These are phyloP conservation scores for Penicillium manginii DNA, from an alignment of 495 filamentous ascomycete species.

Conservation along the genomic window DNA sequence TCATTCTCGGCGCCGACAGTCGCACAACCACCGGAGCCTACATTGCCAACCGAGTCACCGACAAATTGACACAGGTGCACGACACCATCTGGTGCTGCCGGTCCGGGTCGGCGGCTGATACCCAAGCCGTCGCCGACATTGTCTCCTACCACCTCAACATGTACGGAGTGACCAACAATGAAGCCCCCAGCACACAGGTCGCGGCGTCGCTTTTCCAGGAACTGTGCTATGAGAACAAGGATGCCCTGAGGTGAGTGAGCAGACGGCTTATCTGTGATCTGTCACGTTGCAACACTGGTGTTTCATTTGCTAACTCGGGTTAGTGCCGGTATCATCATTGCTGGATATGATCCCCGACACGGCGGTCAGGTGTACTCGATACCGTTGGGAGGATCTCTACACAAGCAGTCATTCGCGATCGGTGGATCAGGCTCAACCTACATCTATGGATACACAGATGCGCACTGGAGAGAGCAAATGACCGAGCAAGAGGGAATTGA, in stretches of 20 bases:
- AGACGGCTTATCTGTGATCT: background rate
- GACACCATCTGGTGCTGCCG: slow-evolving; percentile 99
- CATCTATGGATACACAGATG: slow-evolving; percentile 98
- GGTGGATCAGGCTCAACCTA: slow-evolving; percentile 97
- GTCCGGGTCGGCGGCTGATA: slow-evolving; percentile 96
- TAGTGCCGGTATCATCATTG: slow-evolving; percentile 96
- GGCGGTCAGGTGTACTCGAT: slow-evolving; percentile 98
- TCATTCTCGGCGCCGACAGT: slow-evolving; percentile 94
- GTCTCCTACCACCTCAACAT: slow-evolving; percentile 94
- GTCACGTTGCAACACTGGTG: background rate
- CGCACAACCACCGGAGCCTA: slow-evolving; percentile 98
- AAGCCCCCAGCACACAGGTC: slow-evolving; percentile 88
- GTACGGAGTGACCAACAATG: slow-evolving; percentile 85
- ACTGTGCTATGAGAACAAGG: slow-evolving; percentile 96
- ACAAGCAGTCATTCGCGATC: slow-evolving; percentile 96
- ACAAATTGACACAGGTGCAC: slow-evolving; percentile 97
- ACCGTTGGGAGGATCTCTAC: slow-evolving; percentile 92
- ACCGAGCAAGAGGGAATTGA: slow-evolving; percentile 87
- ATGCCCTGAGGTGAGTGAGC: slow-evolving; percentile 69
- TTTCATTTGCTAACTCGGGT: slow-evolving; percentile 18
- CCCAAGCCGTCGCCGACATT: slow-evolving; percentile 96
- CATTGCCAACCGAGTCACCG: slow-evolving; percentile 98
- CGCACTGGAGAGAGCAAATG: slow-evolving; percentile 96
- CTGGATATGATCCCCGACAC: slow-evolving; percentile 89
- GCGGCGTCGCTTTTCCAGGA: slow-evolving; percentile 96